Evolutionary conservation across 176 grass and related monocot species (phyloP), one percentile per base, ranked within the genome.

Genomic region (Hordeum marinum): DNA sequence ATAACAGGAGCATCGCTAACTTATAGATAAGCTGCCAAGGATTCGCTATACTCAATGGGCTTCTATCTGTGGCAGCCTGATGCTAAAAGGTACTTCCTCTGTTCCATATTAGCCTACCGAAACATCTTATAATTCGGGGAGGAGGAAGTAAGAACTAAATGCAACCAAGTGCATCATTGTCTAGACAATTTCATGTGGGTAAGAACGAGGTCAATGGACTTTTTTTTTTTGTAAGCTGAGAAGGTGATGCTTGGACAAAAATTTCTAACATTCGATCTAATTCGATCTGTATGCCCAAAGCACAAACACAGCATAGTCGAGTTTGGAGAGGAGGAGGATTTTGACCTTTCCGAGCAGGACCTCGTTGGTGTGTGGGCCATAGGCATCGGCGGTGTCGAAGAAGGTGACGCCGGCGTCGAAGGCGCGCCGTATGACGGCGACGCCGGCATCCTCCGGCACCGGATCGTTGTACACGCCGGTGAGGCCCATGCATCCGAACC

Each of bases 401-500:
- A 89, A 98, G 45, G 93, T 94, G 76, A 94, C 69, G 3, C 93
- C 91, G 75, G 87, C 87, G 21, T 90, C 63, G 61, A 95, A 94
- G 15, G 93, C 91, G 65, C 81, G 83, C 31, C 66, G 80, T 32
- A 98, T 77, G 29, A 98, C 35, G 25, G 85, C 80, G 31, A 84
- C 67, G 9, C 82, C 91, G 9, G 67, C 85, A 70, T 95, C 93
- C 20, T 95, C 73, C 20, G 87, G 37, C 17, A 95, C 26, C 9
- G 95, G 87, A 40, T 66, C 37, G 45, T 93, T 90, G 77, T 91
- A 98, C 20, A 93, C 68, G 25, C 95, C 95, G 24, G 89, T 88
- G 65, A 92, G 83, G 27, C 93, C 91, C 85, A 90, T 91, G 87
- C 95, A 98, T 15, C 92, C 95, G 65, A 98, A 93, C 1, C 96